phyloP scores from a whole-genome alignment of 495 filamentous ascomycete species.

The Daldinia vernicosa region DNA sequence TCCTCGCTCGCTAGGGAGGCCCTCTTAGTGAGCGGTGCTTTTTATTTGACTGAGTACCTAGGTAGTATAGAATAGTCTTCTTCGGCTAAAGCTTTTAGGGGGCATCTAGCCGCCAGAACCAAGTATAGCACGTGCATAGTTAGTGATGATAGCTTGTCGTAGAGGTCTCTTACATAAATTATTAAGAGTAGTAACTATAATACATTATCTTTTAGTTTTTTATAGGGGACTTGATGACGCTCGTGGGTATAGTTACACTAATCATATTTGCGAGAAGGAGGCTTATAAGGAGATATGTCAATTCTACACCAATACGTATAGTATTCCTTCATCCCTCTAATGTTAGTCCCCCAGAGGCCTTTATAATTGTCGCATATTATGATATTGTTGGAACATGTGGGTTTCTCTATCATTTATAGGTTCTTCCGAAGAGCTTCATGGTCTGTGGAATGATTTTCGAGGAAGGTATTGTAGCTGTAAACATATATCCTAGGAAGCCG shows the following conservation, averaged over 20 bases:
- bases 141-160: background rate
- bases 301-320: background rate
- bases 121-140: background rate
- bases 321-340: background rate
- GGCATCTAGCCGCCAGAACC: background rate
- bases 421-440: background rate
- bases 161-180: background rate
- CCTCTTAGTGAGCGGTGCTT: no score
- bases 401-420: background rate
- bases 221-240: background rate
- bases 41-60: no score
- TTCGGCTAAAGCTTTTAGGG: background rate
- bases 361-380: background rate
- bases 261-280: background rate
- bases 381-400: background rate
- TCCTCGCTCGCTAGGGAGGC: no score
- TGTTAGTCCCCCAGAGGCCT: no score
- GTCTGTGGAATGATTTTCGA: background rate
- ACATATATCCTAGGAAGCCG: no score
- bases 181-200: background rate
- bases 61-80: background rate
- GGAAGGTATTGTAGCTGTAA: no score
- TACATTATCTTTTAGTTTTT: background rate
- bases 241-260: background rate
- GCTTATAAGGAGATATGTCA: background rate